Percentiles rank a stretch among this genome's conserved stretches.
These are phyloP conservation scores for Salix brachista DNA, from an alignment of 345 rosid genomes.

Conservation along the genomic window DNA sequence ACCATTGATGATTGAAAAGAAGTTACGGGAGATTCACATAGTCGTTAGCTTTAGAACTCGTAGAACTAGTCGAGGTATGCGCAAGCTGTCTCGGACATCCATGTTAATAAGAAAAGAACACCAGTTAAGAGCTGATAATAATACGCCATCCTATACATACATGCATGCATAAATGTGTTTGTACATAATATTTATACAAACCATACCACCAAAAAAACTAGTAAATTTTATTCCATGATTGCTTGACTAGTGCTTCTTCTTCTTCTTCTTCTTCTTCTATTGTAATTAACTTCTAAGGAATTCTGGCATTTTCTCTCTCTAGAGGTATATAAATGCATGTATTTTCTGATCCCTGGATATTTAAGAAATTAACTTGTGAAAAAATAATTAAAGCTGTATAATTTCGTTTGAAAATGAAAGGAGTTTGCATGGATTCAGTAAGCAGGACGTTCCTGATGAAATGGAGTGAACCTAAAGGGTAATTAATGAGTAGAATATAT, in stretches of 20 bases:
- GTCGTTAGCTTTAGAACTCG: rapidly evolving
- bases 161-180: not conserved
- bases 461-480: not conserved
- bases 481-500: not conserved
- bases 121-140: too few species aligned
- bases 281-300: not conserved
- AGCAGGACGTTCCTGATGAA: not conserved
- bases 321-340: not conserved
- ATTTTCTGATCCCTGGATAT: not conserved
- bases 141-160: too few species aligned
- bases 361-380: not conserved
- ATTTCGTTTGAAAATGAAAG: not conserved
- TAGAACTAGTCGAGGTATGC: rapidly evolving
- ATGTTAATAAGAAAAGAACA: too few species aligned
- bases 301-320: not conserved
- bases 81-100: too few species aligned
- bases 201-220: too few species aligned
- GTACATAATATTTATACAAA: not conserved
- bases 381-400: not conserved
- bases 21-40: too few species aligned
- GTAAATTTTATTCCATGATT: too few species aligned
- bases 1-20: not conserved
- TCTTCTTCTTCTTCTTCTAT: too few species aligned
- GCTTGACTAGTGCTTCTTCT: too few species aligned
- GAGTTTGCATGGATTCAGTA: not conserved